Evolutionary conservation across 805 yeast genomes (phyloP).

Genomic region (Tetrapisispora phaffii): DNA sequence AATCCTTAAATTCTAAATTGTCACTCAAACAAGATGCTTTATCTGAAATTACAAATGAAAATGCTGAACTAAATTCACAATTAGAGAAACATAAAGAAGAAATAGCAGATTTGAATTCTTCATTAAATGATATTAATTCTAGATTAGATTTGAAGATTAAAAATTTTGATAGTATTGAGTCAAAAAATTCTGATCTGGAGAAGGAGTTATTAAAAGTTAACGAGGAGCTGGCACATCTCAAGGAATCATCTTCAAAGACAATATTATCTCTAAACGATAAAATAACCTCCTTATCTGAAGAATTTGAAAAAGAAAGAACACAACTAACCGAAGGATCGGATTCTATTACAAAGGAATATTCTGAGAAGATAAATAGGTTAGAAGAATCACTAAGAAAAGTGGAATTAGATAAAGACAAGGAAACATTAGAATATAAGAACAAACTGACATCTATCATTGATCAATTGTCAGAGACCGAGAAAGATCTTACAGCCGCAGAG

Average conservation of each 20-base stretch:
- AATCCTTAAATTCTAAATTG: not conserved
- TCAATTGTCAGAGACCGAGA: not conserved
- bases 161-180: constrained; percentile 15
- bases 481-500: not conserved
- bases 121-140: not conserved
- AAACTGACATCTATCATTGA: not conserved
- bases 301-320: constrained; percentile 43
- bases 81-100: not conserved
- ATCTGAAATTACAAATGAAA: not conserved
- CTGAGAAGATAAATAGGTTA: constrained; percentile 35
- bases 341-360: constrained; percentile 39
- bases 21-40: not conserved
- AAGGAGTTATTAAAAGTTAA: not conserved
- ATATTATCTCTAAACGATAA: constrained; percentile 4
- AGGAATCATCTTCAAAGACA: constrained; percentile 11
- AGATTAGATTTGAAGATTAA: not conserved
- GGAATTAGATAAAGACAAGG: not conserved
- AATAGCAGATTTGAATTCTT: not conserved
- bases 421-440: not conserved
- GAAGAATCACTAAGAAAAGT: constrained; percentile 28
- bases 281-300: not conserved
- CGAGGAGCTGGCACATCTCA: constrained; percentile 1
- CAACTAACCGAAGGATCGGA: constrained; percentile 42
- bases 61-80: not conserved
- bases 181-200: constrained; percentile 7